Percentiles rank a stretch among this genome's conserved stretches.
These are phyloP conservation scores for Gnomoniopsis smithogilvyi DNA, from an alignment of 2,329 filamentous ascomycete species.

Conservation along the genomic window DNA sequence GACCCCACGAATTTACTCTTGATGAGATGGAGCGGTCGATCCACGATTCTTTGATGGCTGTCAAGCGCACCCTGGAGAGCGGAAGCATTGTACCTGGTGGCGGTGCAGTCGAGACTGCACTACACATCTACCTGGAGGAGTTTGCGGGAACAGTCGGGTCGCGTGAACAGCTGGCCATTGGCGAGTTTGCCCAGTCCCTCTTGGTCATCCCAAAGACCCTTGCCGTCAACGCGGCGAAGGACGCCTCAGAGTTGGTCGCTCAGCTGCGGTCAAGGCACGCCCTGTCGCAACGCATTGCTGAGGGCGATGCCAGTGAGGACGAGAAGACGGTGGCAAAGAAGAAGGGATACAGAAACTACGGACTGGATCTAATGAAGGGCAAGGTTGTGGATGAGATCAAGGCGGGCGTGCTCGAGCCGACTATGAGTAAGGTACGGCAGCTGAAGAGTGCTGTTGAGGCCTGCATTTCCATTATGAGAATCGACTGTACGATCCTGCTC, in stretches of 20 bases:
- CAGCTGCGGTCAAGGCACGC: constrained; percentile 94
- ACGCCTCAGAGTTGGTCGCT: constrained; percentile 90
- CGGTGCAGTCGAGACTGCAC: constrained; percentile 94
- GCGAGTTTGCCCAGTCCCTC: constrained; percentile 92
- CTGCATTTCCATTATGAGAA: constrained; percentile 98
- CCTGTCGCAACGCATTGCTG: constrained; percentile 85
- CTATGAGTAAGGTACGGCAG: constrained; percentile 97
- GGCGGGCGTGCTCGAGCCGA: constrained; percentile 91
- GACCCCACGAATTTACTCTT: constrained; percentile 91
- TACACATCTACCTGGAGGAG: constrained; percentile 98
- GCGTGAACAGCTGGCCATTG: constrained; percentile 95
- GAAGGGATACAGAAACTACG: constrained; percentile 99
- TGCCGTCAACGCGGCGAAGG: constrained; percentile 95
- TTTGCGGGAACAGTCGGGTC: constrained; percentile 97
- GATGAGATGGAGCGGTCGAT: constrained; percentile 99
- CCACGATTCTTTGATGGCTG: constrained; percentile 92
- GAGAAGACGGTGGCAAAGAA: constrained; percentile 88
- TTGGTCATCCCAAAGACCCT: constrained; percentile 95
- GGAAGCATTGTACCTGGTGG: constrained; percentile 96
- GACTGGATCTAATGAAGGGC: constrained; percentile 82
- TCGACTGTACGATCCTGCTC: constrained; percentile 97
- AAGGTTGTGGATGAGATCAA: constrained; percentile 93
- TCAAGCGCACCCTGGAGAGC: constrained; percentile 95
- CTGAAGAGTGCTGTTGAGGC: constrained; percentile 98
- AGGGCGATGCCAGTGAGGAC: constrained; percentile 79